Base-by-base conservation (phyloP, 2,329 filamentous ascomycete genomes). In the Cryphonectria naterciae region DNA sequence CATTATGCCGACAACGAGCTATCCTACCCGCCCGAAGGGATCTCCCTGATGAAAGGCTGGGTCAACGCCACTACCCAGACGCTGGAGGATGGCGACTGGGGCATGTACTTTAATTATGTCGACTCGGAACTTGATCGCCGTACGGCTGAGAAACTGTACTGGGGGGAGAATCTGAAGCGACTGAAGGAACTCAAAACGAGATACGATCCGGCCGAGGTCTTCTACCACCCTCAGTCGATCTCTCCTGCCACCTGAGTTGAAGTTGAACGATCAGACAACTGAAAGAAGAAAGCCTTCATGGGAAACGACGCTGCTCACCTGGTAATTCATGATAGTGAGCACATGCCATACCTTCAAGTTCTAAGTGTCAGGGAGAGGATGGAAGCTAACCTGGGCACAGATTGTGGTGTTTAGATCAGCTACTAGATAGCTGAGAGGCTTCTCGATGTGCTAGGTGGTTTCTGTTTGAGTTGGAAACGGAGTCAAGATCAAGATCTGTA, bases 61-160 rank as follows among this genome's bases (percentile, higher is more conserved):
- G 75, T 79, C 19, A 70, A 74, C 63, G 81, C 77, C 71, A 74
- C 81, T 17, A 81, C 80, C 1, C 72, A 70, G 0, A 73, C 76
- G 11, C 75, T 80, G 8, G 70, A 76, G 17, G 41, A 64, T n/a
- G 68, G 63, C 39, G 74, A 77, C 19, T 83, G 79, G 77, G 81
- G 81, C 13, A 80, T 80, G 78, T 84, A 84, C 69, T 77, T 82
- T 56, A 84, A 83, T 70, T 84, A 84, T 58, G 75, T 80, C 22
- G 81, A 84, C 63, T 78, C 81, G 1, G 74, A 78, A 63, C 54
- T 83, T 66, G 75, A 76, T 3, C 79, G 78, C 22, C 70, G 74
- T 19, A 77, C 77, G 5, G 81, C 81, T 0, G 78, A 80, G 68
- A 68, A 46, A 54, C 73, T 77, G 52, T 84, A 84, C 73, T 83